Conservation (phyloP, 148 eudicot species). For the Fagopyrum homotropicum region DNA sequence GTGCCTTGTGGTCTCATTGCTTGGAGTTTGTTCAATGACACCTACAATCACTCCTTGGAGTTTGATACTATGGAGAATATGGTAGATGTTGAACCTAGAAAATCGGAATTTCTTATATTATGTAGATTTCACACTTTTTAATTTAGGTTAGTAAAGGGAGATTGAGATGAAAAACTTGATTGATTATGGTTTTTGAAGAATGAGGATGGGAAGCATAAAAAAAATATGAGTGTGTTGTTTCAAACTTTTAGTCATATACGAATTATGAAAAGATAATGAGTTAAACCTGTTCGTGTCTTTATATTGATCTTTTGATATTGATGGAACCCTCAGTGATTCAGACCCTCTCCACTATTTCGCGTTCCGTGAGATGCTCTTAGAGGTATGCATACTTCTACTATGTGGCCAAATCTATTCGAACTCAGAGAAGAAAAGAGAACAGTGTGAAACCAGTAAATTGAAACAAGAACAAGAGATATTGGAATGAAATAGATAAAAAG, state of each 20-base stretch:
- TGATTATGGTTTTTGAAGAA: neutral
- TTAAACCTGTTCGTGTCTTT: conserved; percentile 17
- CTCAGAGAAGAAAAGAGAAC: too few relatives aligned
- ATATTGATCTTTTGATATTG: conserved; percentile 45
- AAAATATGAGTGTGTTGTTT: too few relatives aligned
- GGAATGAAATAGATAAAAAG: too few relatives aligned
- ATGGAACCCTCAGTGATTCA: conserved; percentile 93
- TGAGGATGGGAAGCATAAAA: neutral
- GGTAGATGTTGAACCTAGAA: neutral
- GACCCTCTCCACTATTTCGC: conserved; percentile 81
- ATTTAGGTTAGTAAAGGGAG: too few relatives aligned
- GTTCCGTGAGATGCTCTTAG: conserved; percentile 76
- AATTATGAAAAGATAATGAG: conserved; percentile 5
- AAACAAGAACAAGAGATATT: too few relatives aligned
- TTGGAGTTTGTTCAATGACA: too few relatives aligned
- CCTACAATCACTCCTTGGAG: too few relatives aligned
- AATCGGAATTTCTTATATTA: neutral
- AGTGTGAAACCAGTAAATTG: too few relatives aligned
- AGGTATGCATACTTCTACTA: conserved; percentile 31
- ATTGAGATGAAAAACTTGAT: neutral
- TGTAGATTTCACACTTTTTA: neutral
- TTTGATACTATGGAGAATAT: neutral
- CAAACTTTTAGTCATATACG: neutral
- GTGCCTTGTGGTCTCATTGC: too few relatives aligned
- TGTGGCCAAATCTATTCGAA: too few relatives aligned